These are phyloP conservation scores for Amanita pallidorosea DNA, from an alignment of 768 basidiomycete genomes.

Conservation along the genomic window DNA sequence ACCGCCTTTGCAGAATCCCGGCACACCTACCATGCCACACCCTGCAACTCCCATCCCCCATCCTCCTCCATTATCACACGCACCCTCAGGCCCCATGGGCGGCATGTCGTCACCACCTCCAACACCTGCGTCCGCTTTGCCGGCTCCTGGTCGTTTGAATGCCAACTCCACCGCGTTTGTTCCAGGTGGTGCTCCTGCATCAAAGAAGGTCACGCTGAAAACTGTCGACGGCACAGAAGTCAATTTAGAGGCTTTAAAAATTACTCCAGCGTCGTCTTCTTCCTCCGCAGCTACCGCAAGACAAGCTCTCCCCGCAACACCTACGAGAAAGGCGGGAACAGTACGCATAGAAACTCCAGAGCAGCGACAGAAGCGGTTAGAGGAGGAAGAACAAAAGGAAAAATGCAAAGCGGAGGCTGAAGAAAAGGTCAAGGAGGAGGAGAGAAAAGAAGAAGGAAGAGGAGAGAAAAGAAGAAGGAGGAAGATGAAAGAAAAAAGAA, in stretches of 20 bases:
- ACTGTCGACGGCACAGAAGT: constrained; percentile 56
- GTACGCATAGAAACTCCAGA: constrained; percentile 58
- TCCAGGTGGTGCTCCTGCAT: constrained; percentile 32
- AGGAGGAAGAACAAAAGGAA: constrained; percentile 19
- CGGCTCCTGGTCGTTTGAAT: constrained; percentile 39
- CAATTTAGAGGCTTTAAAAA: constrained; percentile 43
- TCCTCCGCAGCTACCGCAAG: constrained; percentile 23
- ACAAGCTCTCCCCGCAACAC: constrained; percentile 28
- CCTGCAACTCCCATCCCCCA: constrained; percentile 33
- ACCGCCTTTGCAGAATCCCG: constrained; percentile 44
- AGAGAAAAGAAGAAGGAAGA: constrained; percentile 40
- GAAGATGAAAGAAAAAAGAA: constrained; percentile 20
- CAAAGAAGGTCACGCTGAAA: constrained; percentile 44
- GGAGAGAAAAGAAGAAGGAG: constrained; percentile 23
- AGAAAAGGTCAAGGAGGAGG: constrained; percentile 9
- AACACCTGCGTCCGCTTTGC: constrained; percentile 46
- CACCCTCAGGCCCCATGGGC: constrained; percentile 33
- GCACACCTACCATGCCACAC: constrained; percentile 59
- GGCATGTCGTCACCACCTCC: constrained; percentile 55
- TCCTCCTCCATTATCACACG: constrained; percentile 36
- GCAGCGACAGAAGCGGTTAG: constrained; percentile 27
- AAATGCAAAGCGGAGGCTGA: constrained; percentile 14
- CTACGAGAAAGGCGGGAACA: constrained; percentile 23
- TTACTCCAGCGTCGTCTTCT: constrained; percentile 28
- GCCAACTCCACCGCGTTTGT: constrained; percentile 59